These are phyloP conservation scores for Cephaloascus fragrans DNA, from an alignment of 805 yeast genomes.

Conservation along the genomic window DNA sequence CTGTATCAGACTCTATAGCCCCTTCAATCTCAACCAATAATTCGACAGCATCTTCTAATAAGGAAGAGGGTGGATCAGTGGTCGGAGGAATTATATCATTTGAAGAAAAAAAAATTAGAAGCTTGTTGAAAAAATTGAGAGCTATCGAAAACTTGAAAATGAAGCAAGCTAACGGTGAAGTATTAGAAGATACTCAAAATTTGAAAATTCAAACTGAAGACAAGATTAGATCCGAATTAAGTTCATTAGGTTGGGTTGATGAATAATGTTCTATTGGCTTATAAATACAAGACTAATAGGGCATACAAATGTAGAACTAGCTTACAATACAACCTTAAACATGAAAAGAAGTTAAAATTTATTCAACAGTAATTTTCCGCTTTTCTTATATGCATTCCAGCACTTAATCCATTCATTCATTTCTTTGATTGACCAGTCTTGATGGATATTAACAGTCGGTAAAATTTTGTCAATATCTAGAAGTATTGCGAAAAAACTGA, in stretches of 20 bases:
- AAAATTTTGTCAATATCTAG: constrained; percentile 45
- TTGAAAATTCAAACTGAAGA: constrained; percentile 83
- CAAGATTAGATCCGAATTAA: constrained; percentile 67
- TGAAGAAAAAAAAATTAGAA: constrained; percentile 89
- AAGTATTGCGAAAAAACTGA: constrained; percentile 51
- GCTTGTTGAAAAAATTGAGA: constrained; percentile 82
- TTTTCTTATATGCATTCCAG: constrained; percentile 14
- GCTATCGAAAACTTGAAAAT: constrained; percentile 89
- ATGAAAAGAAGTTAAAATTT: constrained; percentile 8
- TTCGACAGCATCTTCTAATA: constrained; percentile 8
- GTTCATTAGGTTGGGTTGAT: constrained; percentile 70
- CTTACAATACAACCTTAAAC: too few relatives aligned
- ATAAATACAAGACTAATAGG: too few relatives aligned
- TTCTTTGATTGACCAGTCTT: constrained; percentile 11
- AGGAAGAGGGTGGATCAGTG: constrained; percentile 25
- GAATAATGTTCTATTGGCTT: too few relatives aligned
- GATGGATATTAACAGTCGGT: constrained; percentile 64
- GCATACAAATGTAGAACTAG: too few relatives aligned
- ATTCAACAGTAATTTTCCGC: constrained; percentile 3
- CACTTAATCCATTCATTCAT: constrained; percentile 22
- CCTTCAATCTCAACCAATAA: constrained; percentile 6
- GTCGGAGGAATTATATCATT: constrained; percentile 58
- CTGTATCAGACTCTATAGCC: constrained; percentile 3
- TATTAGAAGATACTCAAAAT: constrained; percentile 86
- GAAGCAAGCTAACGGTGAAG: constrained; percentile 76